Conservation (phyloP, 2,329 filamentous ascomycete genomes). For the Thielaviopsis ethacetica region DNA sequence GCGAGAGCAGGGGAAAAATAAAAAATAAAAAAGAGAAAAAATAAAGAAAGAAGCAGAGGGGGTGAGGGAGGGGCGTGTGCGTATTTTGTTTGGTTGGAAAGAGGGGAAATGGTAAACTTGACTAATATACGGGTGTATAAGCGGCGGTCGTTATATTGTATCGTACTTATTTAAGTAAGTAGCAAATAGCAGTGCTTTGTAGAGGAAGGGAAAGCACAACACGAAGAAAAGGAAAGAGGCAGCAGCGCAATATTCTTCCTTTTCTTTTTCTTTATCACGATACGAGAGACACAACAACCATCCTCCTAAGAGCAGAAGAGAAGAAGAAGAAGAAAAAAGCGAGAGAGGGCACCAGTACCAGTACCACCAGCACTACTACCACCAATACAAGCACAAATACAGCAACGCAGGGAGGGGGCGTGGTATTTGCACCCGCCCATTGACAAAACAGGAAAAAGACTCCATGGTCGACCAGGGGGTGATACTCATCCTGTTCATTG, state of each 20-base stretch:
- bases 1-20: background rate
- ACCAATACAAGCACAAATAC: too few relatives aligned
- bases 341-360: background rate
- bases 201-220: too few relatives aligned
- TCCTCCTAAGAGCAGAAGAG: background rate
- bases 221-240: background rate
- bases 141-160: background rate
- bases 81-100: background rate
- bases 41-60: too few relatives aligned
- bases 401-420: background rate
- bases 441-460: background rate
- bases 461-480: background rate
- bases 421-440: background rate
- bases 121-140: background rate
- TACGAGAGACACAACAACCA: background rate
- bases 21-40: background rate
- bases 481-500: conserved; percentile 4
- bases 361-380: too few relatives aligned
- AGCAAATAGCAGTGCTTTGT: too few relatives aligned
- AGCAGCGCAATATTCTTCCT: too few relatives aligned
- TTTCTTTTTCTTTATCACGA: too few relatives aligned
- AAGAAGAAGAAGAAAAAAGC: background rate
- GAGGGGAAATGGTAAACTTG: background rate
- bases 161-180: too few relatives aligned
- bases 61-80: background rate